Conservation (phyloP, 441 rosid species). For the Eruca vesicaria region DNA sequence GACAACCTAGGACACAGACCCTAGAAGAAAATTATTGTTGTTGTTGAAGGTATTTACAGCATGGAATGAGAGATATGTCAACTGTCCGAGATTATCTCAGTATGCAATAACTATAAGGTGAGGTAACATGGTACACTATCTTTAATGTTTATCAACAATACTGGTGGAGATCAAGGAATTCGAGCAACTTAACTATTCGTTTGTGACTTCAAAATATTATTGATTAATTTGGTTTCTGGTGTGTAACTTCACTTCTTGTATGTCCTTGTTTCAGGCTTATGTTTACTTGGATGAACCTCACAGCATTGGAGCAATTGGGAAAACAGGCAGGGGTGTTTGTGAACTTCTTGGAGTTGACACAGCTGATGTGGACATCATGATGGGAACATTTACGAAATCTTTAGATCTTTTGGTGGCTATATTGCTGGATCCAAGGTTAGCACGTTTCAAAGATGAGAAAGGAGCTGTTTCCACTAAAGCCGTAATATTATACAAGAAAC, state of each 20-base stretch:
- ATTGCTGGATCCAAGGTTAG: constrained; percentile 63
- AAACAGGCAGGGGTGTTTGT: too few relatives aligned
- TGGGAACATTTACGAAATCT: constrained; percentile 95
- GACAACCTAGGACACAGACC: constrained; percentile 91
- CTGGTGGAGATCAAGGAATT: too few relatives aligned
- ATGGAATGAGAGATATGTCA: constrained; percentile 94
- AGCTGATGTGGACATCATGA: too few relatives aligned
- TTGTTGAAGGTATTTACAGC: too few relatives aligned
- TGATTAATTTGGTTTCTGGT: not conserved
- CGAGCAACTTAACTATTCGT: too few relatives aligned
- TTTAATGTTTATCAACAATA: too few relatives aligned
- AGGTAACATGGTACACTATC: not conserved
- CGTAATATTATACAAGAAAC: not conserved
- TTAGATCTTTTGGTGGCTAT: constrained; percentile 95
- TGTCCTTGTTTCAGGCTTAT: not conserved
- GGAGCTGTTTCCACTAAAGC: not conserved
- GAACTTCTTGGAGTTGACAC: constrained; percentile 87
- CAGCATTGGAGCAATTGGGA: constrained; percentile 96
- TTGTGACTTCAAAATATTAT: not conserved
- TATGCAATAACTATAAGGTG: constrained; percentile 92
- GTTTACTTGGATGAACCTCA: not conserved
- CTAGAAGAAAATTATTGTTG: too few relatives aligned
- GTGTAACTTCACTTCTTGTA: not conserved
- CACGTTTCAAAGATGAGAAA: not conserved
- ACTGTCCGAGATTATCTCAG: constrained; percentile 76